phyloP scores from a whole-genome alignment of 2,329 filamentous ascomycete genomes.

The Ramichloridium luteum region DNA sequence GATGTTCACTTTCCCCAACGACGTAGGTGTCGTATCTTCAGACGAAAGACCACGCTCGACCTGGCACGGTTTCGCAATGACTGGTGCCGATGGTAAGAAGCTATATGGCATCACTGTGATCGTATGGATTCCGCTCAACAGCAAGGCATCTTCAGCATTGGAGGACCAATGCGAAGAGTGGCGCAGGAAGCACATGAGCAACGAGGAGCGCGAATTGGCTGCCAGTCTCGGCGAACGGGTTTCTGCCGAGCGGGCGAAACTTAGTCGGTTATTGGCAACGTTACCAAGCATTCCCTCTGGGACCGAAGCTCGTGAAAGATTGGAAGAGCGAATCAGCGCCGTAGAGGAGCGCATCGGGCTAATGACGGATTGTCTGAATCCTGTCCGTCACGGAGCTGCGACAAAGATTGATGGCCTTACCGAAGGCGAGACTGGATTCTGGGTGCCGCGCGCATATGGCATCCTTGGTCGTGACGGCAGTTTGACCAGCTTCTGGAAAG shows the following conservation, averaged over 20 bases:
- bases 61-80: conserved; percentile 99
- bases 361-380: conserved; percentile 91
- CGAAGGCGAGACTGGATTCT: conserved; percentile 87
- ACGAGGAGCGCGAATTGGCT: conserved; percentile 81
- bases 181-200: conserved; percentile 60
- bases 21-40: conserved; percentile 90
- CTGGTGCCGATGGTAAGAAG: conserved; percentile 79
- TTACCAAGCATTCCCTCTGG: conserved; percentile 71
- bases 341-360: conserved; percentile 95
- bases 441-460: conserved; percentile 88
- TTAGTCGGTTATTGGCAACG: conserved; percentile 76
- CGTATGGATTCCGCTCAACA: conserved; percentile 79
- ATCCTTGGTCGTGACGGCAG: conserved; percentile 74
- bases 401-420: conserved; percentile 96
- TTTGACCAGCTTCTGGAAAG: conserved; percentile 91
- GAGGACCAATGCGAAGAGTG: conserved; percentile 49
- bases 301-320: conserved; percentile 62
- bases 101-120: conserved; percentile 85
- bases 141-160: conserved; percentile 69
- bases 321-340: conserved; percentile 89
- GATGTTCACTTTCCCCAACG: conserved; percentile 98
- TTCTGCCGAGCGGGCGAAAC: conserved; percentile 73
- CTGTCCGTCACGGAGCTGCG: conserved; percentile 83
- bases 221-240: conserved; percentile 82
- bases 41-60: conserved; percentile 90